phyloP scores from a whole-genome alignment of 192 early-diverging fungal genomes.

The Ambispora gerdemannii region DNA sequence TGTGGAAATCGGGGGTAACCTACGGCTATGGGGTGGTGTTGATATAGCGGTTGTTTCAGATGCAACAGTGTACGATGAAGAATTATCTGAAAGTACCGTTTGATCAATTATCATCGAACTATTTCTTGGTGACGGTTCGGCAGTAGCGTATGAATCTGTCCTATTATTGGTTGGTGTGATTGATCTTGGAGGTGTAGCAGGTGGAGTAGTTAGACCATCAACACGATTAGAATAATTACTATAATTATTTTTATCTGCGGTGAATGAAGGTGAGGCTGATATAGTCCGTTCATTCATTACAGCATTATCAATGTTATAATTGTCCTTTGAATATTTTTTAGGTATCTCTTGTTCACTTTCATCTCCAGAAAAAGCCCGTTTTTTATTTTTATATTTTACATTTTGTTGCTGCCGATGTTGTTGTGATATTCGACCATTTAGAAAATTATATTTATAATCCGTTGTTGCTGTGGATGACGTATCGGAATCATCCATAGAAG shows the following conservation, averaged over 20 bases:
- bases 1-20: not conserved
- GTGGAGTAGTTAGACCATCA: constrained; percentile 15
- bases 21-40: not conserved
- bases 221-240: not conserved
- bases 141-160: not conserved
- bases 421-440: too few relatives aligned
- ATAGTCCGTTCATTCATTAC: too few relatives aligned
- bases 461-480: too few relatives aligned
- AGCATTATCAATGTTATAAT: not conserved
- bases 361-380: too few relatives aligned
- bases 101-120: not conserved
- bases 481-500: too few relatives aligned
- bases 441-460: too few relatives aligned
- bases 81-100: not conserved
- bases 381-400: too few relatives aligned
- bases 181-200: constrained; percentile 7
- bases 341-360: too few relatives aligned
- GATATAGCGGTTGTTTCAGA: not conserved
- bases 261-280: too few relatives aligned
- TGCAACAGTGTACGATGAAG: not conserved
- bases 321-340: too few relatives aligned
- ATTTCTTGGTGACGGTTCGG: not conserved
- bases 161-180: not conserved
- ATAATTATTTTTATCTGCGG: not conserved
- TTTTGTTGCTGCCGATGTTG: too few relatives aligned